Base-by-base conservation (phyloP, 306 rosid species). In the Spatholobus suberectus region DNA sequence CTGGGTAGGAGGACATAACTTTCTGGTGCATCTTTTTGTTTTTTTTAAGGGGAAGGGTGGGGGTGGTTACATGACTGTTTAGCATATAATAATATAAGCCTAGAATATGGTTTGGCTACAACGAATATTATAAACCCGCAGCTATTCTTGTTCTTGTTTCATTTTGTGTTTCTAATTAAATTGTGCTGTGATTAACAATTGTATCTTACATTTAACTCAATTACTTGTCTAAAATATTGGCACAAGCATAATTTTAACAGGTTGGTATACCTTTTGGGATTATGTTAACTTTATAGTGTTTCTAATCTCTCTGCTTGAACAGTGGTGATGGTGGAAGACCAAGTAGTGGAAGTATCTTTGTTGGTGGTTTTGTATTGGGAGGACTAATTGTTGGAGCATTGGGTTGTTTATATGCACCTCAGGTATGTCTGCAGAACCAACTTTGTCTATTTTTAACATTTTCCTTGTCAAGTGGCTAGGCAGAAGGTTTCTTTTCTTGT, bases 281-380 rank as follows among this genome's bases (percentile, higher is more conserved):
- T 63, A 14, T 52, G 52, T 68, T 69, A 70, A 65, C 47, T 47
- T 34, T 18, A 41, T 75, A 11, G 63, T 52, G 44, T 55, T 40
- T 58, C 14, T 54, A 23, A 83, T 70, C 54, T 75, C 44, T 78
- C 29, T 81, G 86, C 43, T 76, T 43, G 34, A 70, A 73, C 90
- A 91, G 93, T 55, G 82, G 82, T 32, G 88, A 88, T 44, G 85
- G 76, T 70, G 88, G 85, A 85, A 86, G 86, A 37, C 26, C 83
- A 59, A 84, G 57, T 15, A 65, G 63, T 71, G 93, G 91, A 61
- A 83, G 87, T 72, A 66, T 85, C 83, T 90, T 91, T 44, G 76
- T 90, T 37, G 92, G 93, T 70, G 96, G 92, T 23, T 90, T 91
- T 87, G 79, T 90, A 35, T 78, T 91, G 85, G 96, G 96, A 11